Conservation (phyloP, 1,284 basidiomycete genomes). For the Ustilago sp. region DNA sequence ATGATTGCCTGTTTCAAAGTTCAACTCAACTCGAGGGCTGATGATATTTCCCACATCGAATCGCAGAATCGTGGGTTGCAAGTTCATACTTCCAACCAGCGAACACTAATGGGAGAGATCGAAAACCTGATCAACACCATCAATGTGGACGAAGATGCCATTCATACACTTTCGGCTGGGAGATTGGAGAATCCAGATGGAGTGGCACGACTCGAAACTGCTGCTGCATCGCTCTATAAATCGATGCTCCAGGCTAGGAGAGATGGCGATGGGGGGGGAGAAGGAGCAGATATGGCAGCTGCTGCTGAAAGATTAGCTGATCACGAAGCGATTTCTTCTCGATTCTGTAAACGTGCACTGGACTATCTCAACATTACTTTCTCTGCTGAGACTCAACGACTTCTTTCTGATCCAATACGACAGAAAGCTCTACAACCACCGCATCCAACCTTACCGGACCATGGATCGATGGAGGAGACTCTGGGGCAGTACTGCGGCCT, state of each 20-base stretch:
- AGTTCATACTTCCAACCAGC: slow-evolving; percentile 96
- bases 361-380: slow-evolving; percentile 92
- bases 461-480: slow-evolving; percentile 77
- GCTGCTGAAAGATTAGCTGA: slow-evolving; percentile 85
- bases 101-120: slow-evolving; percentile 71
- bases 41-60: slow-evolving; percentile 96
- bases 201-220: slow-evolving; percentile 79
- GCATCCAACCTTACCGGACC: slow-evolving; percentile 57
- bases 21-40: slow-evolving; percentile 62
- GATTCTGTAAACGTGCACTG: slow-evolving; percentile 90
- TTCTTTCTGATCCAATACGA: slow-evolving; percentile 50
- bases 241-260: slow-evolving; percentile 91
- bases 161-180: slow-evolving; percentile 84
- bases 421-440: slow-evolving; percentile 49
- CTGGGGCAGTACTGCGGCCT: slow-evolving; percentile 89
- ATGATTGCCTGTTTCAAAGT: slow-evolving; percentile 66
- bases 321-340: slow-evolving; percentile 84
- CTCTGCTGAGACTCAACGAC: slow-evolving; percentile 70
- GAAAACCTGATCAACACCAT: slow-evolving; percentile 81
- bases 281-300: slow-evolving; percentile 78
- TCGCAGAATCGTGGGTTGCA: slow-evolving; percentile 95
- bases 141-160: slow-evolving; percentile 83
- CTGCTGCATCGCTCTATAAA: slow-evolving; percentile 91
- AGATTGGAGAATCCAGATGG: slow-evolving; percentile 82
- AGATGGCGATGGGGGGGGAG: slow-evolving; percentile 75